Percentiles rank a stretch among this genome's conserved stretches.
These are phyloP conservation scores for Fusarium denticulatum DNA, from an alignment of 2,329 filamentous ascomycete species.

Conservation along the genomic window DNA sequence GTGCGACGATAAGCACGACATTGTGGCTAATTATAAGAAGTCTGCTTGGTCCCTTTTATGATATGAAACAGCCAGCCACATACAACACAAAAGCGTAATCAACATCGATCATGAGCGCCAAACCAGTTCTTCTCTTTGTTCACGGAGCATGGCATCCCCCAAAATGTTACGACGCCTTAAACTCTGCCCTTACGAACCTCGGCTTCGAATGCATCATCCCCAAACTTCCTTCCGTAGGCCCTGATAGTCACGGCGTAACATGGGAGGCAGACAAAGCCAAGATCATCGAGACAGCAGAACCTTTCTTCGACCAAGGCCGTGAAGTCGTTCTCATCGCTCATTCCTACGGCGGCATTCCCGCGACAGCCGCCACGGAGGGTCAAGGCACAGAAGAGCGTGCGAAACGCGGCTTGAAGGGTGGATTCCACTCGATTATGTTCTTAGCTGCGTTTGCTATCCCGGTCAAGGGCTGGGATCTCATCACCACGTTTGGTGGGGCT, in stretches of 20 bases:
- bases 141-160: conserved; percentile 26
- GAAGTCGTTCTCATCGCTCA: conserved; percentile 16
- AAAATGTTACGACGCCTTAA: conserved; percentile 10
- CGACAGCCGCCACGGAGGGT: neutral
- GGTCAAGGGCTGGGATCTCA: conserved; percentile 19
- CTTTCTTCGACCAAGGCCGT: neutral
- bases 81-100: accelerated
- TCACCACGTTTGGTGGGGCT: conserved; percentile 8
- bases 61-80: neutral
- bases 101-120: neutral
- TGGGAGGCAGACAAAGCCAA: conserved; percentile 17
- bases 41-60: neutral
- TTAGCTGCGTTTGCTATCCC: conserved; percentile 19
- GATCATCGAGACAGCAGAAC: neutral
- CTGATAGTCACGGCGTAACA: neutral
- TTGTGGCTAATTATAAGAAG: neutral
- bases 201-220: conserved; percentile 6
- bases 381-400: conserved; percentile 1
- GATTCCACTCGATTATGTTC: conserved; percentile 10
- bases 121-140: conserved; percentile 10
- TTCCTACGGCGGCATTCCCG: conserved; percentile 23
- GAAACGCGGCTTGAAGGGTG: neutral
- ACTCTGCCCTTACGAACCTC: neutral
- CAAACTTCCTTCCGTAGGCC: neutral
- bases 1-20: no score